Base-by-base conservation (phyloP, 2,329 filamentous ascomycete species). In the Didymellaceae sp. region DNA sequence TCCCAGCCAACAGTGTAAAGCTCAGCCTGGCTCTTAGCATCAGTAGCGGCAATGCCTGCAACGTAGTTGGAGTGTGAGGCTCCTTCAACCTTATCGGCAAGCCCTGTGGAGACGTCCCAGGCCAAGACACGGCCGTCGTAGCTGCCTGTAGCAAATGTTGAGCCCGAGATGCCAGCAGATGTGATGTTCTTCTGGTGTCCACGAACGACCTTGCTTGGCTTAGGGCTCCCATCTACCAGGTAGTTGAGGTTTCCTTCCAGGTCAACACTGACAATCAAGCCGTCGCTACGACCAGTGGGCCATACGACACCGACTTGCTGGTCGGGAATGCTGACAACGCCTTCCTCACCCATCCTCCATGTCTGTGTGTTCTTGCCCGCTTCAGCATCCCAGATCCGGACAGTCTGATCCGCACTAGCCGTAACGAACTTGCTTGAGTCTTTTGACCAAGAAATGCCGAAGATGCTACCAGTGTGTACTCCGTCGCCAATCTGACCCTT, bases 291-390 rank as follows among this genome's bases (percentile, higher is more conserved):
- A 38, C 89, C 89, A 37, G 85, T 81, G 1, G 92, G 90, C 86
- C 91, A 96, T 8, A 94, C 90, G 5, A 99, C 91, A 43, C 94
- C 94, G 24, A 97, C 90, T 71, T 99, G 94, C 74, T 99, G 94
- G 69, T 97, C 83, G 3, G 82, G 81, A 28, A 97, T 80, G 68
- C 84, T 91, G 54, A 87, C 82, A 34, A 77, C 78, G 13, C 86
- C 87, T 32, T 92, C 88, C 24, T 84, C 85, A 17, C 92, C 91
- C 70, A 97, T 83, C 57, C 84, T 84, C 94, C 94, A 99, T 20
- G 84, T 90, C 71, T 95, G 89, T 6, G 87, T 79, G 16, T 84
- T 84, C 68, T 88, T 88, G 25, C 88, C 90, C 11, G 86, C 80
- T 68, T 96, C 90, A 2, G 85, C 86, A 67, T 97, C 92, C 94